Evolutionary conservation across 2,329 filamentous ascomycete species (phyloP).

Genomic region (Ceratocystis colombiana): DNA sequence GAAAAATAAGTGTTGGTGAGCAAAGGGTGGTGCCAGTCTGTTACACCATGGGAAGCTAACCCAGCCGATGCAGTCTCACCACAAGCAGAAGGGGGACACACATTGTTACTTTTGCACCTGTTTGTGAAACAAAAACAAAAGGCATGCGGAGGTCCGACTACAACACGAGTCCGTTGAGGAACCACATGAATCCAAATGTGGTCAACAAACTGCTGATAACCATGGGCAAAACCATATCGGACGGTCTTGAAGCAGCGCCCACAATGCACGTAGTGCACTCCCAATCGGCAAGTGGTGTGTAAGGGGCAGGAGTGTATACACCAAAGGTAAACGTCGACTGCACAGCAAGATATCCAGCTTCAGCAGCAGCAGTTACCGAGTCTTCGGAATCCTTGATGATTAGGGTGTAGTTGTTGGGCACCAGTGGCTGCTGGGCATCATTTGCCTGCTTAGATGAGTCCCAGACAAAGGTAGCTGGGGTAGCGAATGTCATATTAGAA

Average conservation of each 20-base stretch:
- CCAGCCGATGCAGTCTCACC: neutral
- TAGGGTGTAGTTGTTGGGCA: conserved; percentile 49
- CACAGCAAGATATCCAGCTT: conserved; percentile 47
- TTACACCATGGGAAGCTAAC: neutral
- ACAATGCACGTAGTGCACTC: conserved; percentile 49
- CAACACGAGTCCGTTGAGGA: conserved; percentile 44
- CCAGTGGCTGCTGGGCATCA: conserved; percentile 39
- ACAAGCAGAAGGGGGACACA: neutral
- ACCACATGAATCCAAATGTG: conserved; percentile 54
- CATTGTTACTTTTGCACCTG: neutral
- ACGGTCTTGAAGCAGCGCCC: conserved; percentile 30
- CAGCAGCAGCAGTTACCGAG: conserved; percentile 40
- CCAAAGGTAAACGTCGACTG: conserved; percentile 46
- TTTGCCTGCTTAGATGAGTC: conserved; percentile 45
- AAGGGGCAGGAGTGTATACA: conserved; percentile 45
- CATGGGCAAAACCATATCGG: conserved; percentile 20
- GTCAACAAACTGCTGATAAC: conserved; percentile 43
- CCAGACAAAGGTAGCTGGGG: conserved; percentile 46
- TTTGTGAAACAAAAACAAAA: conserved; percentile 9
- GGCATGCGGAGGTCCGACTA: conserved; percentile 26
- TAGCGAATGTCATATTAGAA: conserved; percentile 50
- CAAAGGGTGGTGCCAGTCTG: neutral
- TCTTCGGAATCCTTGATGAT: conserved; percentile 51
- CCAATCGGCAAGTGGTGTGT: conserved; percentile 44
- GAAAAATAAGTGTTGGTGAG: neutral